These are phyloP conservation scores for Didymella pomorum DNA, from an alignment of 2,329 filamentous ascomycete species.

Conservation along the genomic window DNA sequence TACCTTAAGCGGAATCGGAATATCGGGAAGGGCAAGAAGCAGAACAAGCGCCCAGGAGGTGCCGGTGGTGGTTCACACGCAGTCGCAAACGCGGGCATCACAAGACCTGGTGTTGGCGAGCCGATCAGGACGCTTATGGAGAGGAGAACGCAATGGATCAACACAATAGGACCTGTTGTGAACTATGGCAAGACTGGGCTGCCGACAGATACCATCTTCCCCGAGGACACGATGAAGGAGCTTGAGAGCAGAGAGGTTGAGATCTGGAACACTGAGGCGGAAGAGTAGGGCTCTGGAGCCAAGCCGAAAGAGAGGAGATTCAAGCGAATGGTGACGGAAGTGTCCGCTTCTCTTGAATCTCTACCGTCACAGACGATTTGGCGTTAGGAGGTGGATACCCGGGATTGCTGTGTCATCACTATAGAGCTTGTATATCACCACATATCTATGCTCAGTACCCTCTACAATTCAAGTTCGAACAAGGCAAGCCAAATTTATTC, in stretches of 20 bases:
- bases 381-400: constrained; percentile 3
- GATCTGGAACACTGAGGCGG: constrained; percentile 77
- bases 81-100: constrained; percentile 49
- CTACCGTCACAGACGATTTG: not conserved
- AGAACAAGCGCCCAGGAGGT: constrained; percentile 77
- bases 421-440: too few relatives aligned
- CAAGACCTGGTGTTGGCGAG: constrained; percentile 77
- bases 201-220: constrained; percentile 80
- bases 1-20: constrained; percentile 96
- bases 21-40: constrained; percentile 92
- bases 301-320: not conserved
- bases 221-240: constrained; percentile 73
- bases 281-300: constrained; percentile 59
- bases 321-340: not conserved
- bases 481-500: too few relatives aligned
- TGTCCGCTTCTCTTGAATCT: not conserved
- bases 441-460: too few relatives aligned
- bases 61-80: constrained; percentile 74
- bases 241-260: constrained; percentile 79
- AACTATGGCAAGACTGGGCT: constrained; percentile 81
- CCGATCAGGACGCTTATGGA: constrained; percentile 93
- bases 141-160: constrained; percentile 85
- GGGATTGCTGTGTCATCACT: too few relatives aligned
- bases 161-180: constrained; percentile 89
- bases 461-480: too few relatives aligned